Evolutionary conservation across 2,329 filamentous ascomycete species (phyloP).

Genomic region (Calcarisporium arbuscula): DNA sequence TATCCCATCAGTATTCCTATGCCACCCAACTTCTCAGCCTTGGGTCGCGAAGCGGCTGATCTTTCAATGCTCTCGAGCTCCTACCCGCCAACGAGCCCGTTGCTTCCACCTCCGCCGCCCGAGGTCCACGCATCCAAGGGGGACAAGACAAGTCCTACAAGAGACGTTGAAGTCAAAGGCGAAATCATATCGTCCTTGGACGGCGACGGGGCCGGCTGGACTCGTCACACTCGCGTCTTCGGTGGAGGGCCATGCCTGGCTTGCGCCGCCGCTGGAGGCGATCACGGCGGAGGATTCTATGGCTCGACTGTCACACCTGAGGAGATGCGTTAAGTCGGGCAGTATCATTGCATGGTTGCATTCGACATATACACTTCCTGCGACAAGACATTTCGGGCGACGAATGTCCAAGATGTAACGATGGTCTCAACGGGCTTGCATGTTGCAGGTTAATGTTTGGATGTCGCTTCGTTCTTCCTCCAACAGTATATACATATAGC

Average conservation of each 20-base stretch:
- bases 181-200: constrained; percentile 45
- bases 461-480: too few species aligned
- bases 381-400: too few species aligned
- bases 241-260: constrained; percentile 52
- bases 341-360: constrained; percentile 12
- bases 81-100: constrained; percentile 41
- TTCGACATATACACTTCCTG: too few species aligned
- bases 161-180: constrained; percentile 38
- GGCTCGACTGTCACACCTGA: constrained; percentile 47
- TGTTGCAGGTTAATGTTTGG: too few species aligned
- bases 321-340: constrained; percentile 36
- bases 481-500: too few species aligned
- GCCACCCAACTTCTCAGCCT: constrained; percentile 16
- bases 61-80: constrained; percentile 39
- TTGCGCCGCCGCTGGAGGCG: constrained; percentile 41
- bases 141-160: constrained; percentile 16
- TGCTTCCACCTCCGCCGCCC: constrained; percentile 42
- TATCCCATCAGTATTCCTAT: constrained; percentile 28
- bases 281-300: constrained; percentile 44
- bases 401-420: too few species aligned
- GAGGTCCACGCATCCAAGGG: constrained; percentile 10
- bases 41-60: constrained; percentile 17
- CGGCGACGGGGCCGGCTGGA: constrained; percentile 44
- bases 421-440: too few species aligned
- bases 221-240: constrained; percentile 52